These are phyloP conservation scores for Lumnitzera littorea DNA, from an alignment of 345 rosid species.

Conservation along the genomic window DNA sequence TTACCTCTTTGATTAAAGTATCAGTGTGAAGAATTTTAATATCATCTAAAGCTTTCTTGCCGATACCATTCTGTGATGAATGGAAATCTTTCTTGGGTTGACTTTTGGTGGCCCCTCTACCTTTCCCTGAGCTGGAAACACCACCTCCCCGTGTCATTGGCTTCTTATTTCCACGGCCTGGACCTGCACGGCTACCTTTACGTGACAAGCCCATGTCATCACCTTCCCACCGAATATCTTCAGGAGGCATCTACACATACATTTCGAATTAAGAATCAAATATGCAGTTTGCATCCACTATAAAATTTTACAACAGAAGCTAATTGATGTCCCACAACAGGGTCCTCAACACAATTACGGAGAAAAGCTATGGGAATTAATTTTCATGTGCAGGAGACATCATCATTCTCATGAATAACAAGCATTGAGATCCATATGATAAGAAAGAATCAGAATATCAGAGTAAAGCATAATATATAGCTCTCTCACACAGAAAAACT, in stretches of 20 bases:
- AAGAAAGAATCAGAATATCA: too few species aligned
- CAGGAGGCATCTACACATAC: conserved; percentile 60
- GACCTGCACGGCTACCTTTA: conserved; percentile 74
- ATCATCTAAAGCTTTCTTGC: conserved; percentile 73
- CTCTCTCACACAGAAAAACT: too few species aligned
- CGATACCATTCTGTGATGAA: conserved; percentile 56
- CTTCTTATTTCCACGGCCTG: conserved; percentile 70
- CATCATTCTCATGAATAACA: too few species aligned
- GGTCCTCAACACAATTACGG: too few species aligned
- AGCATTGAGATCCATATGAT: too few species aligned
- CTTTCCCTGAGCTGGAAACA: conserved; percentile 56
- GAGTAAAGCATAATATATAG: too few species aligned
- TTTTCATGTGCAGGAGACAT: too few species aligned
- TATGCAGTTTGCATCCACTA: too few species aligned
- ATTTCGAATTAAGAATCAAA: too few species aligned
- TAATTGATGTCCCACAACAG: too few species aligned
- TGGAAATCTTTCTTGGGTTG: conserved; percentile 45
- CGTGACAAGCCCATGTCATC: conserved; percentile 63
- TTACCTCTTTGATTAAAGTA: conserved; percentile 82
- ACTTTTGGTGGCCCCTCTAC: conserved; percentile 57
- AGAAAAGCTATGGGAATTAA: too few species aligned
- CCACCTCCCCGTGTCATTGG: conserved; percentile 61
- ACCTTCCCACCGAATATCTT: conserved; percentile 88
- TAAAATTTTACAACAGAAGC: too few species aligned
- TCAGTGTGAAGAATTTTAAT: conserved; percentile 92